Evolutionary conservation across 139 green algal species (phyloP), one percentile per base, ranked within the genome.

Genomic region (Chlamydomonas applanata): DNA sequence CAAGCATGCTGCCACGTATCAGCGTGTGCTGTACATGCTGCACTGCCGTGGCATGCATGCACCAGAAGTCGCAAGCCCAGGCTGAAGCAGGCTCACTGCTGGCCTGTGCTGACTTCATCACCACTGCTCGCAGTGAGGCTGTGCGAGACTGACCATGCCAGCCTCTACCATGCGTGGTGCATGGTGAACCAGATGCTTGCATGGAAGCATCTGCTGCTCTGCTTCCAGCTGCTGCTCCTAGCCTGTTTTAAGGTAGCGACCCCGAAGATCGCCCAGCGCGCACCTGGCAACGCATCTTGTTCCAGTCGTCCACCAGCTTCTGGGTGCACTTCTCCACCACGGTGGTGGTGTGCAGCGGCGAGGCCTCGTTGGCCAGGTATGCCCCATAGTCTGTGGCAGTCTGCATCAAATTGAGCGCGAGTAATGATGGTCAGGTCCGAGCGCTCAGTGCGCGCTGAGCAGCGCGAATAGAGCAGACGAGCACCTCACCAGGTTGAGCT

Each of bases 281-380:
- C 69, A 94, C 90, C 83, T 96, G 91, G 49, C 82, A 80, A 0
- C 94, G 86, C 86, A 99, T 93, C 35, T 93, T 84, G 45, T 86
- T 88, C 91, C 94, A 99, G 72, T 98, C 94, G 3, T 97, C 91
- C 34, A 99, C 96, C n/a, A 99, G 89, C 89, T 98, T 98, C 65
- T 95, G 82, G 3, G 94, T 98, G 92, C 96, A 99, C 57, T 78
- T 83, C 53, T 98, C 94, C 61, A 99, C 93, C 46, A 99, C 89
- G 20, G 88, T 94, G 5, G 93, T 95, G 7, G 94, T 98, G 85
- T 94, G 90, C 46, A 98, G 76, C 0, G 96, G 93, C 0, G 91
- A 97, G 16, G 96, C 78, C 81, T 96, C 91, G 71, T 99, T 97
- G 11, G 90, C 87, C 34, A 99, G 59, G 78, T 96, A 97, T 4